Percentiles rank a stretch among this genome's conserved stretches.
Conservation (phyloP, 1,139 yeast species). For the Pichia sp. region DNA sequence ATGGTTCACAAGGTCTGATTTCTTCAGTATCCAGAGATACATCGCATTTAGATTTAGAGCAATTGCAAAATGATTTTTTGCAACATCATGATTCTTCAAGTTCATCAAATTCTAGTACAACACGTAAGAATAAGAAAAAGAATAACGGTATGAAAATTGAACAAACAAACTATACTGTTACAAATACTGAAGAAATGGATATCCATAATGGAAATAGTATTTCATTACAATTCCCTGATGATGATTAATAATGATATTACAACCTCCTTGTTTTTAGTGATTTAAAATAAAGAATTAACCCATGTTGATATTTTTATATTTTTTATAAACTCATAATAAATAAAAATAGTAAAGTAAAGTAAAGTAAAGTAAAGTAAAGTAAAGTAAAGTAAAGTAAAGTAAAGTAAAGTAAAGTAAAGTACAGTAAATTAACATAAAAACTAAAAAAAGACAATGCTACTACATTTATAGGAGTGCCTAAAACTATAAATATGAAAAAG, state of each 20-base stretch:
- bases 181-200: constrained; percentile 7
- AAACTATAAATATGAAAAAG: too few relatives aligned
- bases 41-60: constrained; percentile 11
- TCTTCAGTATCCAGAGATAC: constrained; percentile 1
- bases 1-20: constrained; percentile 16
- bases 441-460: too few relatives aligned
- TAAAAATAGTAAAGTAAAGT: too few relatives aligned
- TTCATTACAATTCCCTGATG: constrained; percentile 14
- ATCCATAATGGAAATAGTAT: constrained; percentile 16
- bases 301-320: too few relatives aligned
- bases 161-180: neutral
- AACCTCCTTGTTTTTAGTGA: too few relatives aligned
- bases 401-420: too few relatives aligned
- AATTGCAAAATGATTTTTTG: neutral
- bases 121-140: neutral
- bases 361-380: too few relatives aligned
- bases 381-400: too few relatives aligned
- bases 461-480: too few relatives aligned
- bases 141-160: neutral
- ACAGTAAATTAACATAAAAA: too few relatives aligned
- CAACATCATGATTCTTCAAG: neutral
- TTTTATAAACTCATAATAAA: too few relatives aligned
- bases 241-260: constrained; percentile 1
- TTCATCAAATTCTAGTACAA: neutral
- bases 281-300: too few relatives aligned